A percentile compares a stretch with the other conserved stretches of the same genome.
Conservation (phyloP, 2,329 filamentous ascomycete genomes). For the Gyromitra esculenta region DNA sequence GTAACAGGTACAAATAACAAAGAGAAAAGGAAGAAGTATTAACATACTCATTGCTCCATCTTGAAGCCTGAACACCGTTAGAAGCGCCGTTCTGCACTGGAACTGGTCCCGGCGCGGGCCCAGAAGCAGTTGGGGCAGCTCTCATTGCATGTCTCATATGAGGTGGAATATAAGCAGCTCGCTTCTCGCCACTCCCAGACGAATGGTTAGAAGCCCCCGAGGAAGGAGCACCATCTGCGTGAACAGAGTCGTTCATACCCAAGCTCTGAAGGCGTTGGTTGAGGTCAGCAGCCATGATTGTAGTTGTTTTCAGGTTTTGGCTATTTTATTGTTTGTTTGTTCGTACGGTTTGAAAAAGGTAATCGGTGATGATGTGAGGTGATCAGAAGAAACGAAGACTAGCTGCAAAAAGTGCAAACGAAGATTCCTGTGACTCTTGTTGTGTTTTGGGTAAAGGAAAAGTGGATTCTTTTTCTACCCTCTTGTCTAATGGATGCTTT, state of each 20-base stretch:
- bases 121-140: slow-evolving; percentile 32
- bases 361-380: slow-evolving; percentile 23
- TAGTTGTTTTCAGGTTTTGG: slow-evolving; percentile 18
- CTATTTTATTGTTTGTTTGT: slow-evolving; percentile 34
- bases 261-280: slow-evolving; percentile 81
- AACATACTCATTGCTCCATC: slow-evolving; percentile 54
- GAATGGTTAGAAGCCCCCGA: slow-evolving; percentile 65
- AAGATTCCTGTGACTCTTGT: slow-evolving; percentile 43
- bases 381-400: slow-evolving; percentile 36
- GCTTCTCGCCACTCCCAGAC: slow-evolving; percentile 48
- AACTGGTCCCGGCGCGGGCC: slow-evolving; percentile 58
- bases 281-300: slow-evolving; percentile 81
- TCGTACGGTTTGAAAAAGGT: slow-evolving; percentile 15
- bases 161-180: slow-evolving; percentile 79
- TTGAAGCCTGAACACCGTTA: slow-evolving; percentile 60
- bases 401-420: slow-evolving; percentile 28
- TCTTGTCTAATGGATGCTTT: slow-evolving; percentile 49
- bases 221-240: slow-evolving; percentile 63
- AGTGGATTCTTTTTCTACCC: slow-evolving; percentile 39
- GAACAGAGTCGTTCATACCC: slow-evolving; percentile 66
- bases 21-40: slow-evolving; percentile 33
- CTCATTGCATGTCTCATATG: slow-evolving; percentile 75
- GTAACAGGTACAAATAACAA: slow-evolving; percentile 31
- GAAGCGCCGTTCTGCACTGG: slow-evolving; percentile 59
- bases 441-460: slow-evolving; percentile 45